Evolutionary conservation across 1,284 basidiomycete genomes (phyloP), one percentile per base, ranked within the genome.

Genomic region (Naganishia liquefaciens): DNA sequence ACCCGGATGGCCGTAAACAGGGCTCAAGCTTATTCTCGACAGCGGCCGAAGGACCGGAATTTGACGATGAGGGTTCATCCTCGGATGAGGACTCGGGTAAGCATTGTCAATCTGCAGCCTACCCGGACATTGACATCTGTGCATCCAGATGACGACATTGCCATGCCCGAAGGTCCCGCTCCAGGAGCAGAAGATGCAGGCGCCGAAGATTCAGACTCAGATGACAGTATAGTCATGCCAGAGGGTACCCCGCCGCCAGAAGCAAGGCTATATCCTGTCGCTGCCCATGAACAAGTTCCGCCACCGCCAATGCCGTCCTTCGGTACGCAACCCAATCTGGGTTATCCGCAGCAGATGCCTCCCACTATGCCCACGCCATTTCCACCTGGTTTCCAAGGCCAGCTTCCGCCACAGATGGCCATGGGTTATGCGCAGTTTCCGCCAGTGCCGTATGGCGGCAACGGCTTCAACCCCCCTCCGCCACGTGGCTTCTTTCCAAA

Each of bases 121-220:
- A 25, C 9, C 2, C 47, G 13, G 1, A 21, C 49, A 11, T 15
- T 21, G 10, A 15, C 52, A 44, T 40, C 37, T 63, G 39, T 37
- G 37, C 33, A 17, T 25, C 15, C 39, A 67, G 89, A 91, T 66
- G 88, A 91, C 70, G 91, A 92, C 66, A 91, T 93, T 49, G 85
- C 86, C 15, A 88, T 94, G 87, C 92, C 92, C 10, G 88, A 88
- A 61, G 91, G 88, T 0, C 88, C 87, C 44, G 88, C 88, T 37
- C 90, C 90, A 0, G 82, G 81, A 61, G 72, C 64, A 63, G 39
- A 40, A n/a, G 65, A 30, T 25, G 69, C 68, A 3, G 71, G 70
- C 19, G 73, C 71, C 1, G 75, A 72, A 4, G 68, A 68, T 30
- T 68, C 68, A 5, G 75, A 74, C 43, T 69, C 66, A n/a, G 77